Evolutionary conservation across 345 rosid genomes (phyloP).

Genomic region (Aurinia saxatilis): DNA sequence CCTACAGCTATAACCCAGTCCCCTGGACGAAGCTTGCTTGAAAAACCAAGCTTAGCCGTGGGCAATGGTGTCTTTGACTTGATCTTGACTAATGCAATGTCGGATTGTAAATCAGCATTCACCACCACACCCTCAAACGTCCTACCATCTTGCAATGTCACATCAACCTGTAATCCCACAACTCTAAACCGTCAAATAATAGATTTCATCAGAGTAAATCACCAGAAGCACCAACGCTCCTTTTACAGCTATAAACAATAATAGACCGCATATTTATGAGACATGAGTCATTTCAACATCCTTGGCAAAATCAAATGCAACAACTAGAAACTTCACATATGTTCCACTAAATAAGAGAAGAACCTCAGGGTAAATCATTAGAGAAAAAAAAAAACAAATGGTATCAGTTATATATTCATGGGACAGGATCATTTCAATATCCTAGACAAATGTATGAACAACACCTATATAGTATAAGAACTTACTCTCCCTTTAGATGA

Average conservation of each 20-base stretch:
- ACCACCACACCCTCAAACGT: constrained; percentile 74
- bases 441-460: neutral
- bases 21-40: constrained; percentile 86
- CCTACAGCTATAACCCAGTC: constrained; percentile 95
- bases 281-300: neutral
- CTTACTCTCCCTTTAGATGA: constrained; percentile 63
- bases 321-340: too few relatives aligned
- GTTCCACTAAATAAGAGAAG: too few relatives aligned
- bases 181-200: neutral
- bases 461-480: neutral
- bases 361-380: too few relatives aligned
- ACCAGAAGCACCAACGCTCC: too few relatives aligned
- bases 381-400: too few relatives aligned
- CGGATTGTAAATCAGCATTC: constrained; percentile 83
- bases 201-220: neutral
- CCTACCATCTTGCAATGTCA: constrained; percentile 93
- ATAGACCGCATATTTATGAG: neutral
- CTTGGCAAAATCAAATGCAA: neutral
- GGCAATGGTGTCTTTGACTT: constrained; percentile 74
- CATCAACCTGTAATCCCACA: constrained; percentile 59
- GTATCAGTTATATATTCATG: too few relatives aligned
- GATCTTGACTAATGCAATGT: constrained; percentile 89
- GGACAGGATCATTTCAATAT: neutral
- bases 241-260: too few relatives aligned
- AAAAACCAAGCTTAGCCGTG: constrained; percentile 74